Base-by-base conservation (phyloP, 1,284 basidiomycete genomes). In the Naganishia sp. region DNA sequence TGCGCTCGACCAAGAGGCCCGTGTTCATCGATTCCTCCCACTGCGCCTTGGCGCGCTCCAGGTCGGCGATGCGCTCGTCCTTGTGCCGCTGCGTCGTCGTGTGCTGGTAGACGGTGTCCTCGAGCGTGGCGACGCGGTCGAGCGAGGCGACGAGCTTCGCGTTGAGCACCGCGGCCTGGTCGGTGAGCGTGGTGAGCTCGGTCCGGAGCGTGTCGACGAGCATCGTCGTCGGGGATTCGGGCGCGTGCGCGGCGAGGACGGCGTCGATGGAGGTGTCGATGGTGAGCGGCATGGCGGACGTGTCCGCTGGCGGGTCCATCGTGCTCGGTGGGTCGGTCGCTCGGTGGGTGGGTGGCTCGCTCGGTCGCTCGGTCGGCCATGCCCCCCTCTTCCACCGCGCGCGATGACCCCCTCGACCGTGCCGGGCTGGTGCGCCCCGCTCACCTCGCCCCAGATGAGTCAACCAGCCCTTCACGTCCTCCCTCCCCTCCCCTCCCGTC, bases 81-180 rank as follows among this genome's bases (percentile, higher is more conserved):
- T 89, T 84, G 73, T 90, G 89, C 46, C 87, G 81, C 75, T 92
- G 88, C n/a, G 33, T 43, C 2, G 23, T 4, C 0, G 67, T 55
- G 11, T 70, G 57, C 45, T 75, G 72, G 28, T 71, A 75, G 16
- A 96, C 80, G 69, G 92, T 86, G 77, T 98, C 95, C 78, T 99
- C 95, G 65, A 99, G 85, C 81, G 93, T 89, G 13, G 93, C 93
- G 49, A 95, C 87, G 54, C 90, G 86, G 75, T 94, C 90, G 79
- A 97, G 96, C 2, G 90, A 92, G 64, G 86, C 83, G 68, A 99
- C 92, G 55, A 99, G 89, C 79, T 99, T 97, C 75, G 84, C 82
- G 78, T 98, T 97, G 70, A 98, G 88, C 75, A 90, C 87, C 28
- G 88, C 87, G 50, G 96, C 90, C 79, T 98, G 94, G 31, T 89